Conservation (phyloP, 176 grass and related monocot genomes). For the Chrysopogon serrulatus region DNA sequence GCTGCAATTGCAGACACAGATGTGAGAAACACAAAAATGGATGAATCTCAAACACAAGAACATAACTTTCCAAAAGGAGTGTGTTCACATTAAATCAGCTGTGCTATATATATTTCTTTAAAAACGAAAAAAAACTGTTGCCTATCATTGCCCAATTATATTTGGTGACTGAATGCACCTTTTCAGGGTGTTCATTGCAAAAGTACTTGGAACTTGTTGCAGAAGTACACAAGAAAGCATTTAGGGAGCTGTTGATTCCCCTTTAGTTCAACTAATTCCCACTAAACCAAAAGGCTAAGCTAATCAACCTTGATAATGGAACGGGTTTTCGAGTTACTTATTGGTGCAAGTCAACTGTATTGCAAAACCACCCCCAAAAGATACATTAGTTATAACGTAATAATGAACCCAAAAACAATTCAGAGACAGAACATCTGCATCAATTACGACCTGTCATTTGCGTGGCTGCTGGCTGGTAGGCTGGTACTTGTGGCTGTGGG, state of each 20-base stretch:
- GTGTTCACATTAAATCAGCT: not conserved
- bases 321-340: not conserved
- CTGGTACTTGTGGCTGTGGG: not conserved
- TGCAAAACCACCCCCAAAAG: not conserved
- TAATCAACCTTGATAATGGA: not conserved
- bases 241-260: not conserved
- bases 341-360: not conserved
- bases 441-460: not conserved
- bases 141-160: not conserved
- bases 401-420: not conserved
- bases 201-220: not conserved
- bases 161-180: not conserved
- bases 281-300: not conserved
- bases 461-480: not conserved
- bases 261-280: not conserved
- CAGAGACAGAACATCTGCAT: not conserved
- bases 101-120: not conserved
- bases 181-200: conserved; percentile 1
- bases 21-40: not conserved
- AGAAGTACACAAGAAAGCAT: not conserved
- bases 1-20: conserved; percentile 18
- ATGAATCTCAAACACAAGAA: not conserved
- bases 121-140: not conserved
- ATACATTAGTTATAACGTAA: not conserved
- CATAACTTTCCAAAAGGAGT: not conserved